Evolutionary conservation across 2,329 filamentous ascomycete species (phyloP).

Genomic region (Pseudogymnoascus sp.): DNA sequence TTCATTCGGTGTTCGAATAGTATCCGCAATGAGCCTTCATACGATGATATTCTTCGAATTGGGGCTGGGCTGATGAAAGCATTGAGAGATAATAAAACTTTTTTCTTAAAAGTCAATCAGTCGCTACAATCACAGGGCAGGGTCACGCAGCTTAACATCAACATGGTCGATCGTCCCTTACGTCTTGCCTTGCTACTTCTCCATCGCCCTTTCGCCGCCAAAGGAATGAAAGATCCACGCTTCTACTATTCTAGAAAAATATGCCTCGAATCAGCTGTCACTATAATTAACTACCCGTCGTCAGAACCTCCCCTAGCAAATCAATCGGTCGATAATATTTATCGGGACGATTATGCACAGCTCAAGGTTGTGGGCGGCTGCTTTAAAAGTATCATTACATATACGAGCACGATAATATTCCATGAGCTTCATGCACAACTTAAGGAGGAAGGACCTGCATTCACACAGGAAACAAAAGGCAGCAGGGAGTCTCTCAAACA

Average conservation of each 20-base stretch:
- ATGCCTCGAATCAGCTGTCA: slow-evolving; percentile 37
- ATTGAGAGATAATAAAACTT: slow-evolving; percentile 15
- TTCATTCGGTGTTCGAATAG: slow-evolving; percentile 42
- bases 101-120: slow-evolving; percentile 9
- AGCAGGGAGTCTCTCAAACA: slow-evolving; percentile 30
- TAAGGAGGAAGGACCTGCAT: slow-evolving; percentile 34
- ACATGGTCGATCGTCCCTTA: slow-evolving; percentile 44
- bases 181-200: slow-evolving; percentile 49
- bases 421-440: slow-evolving; percentile 41
- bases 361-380: slow-evolving; percentile 35
- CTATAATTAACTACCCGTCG: slow-evolving; percentile 16
- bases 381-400: slow-evolving; percentile 33
- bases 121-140: not conserved
- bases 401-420: slow-evolving; percentile 36
- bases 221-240: slow-evolving; percentile 36
- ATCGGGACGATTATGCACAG: slow-evolving; percentile 31
- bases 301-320: not conserved
- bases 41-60: slow-evolving; percentile 41
- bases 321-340: slow-evolving; percentile 11
- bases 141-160: slow-evolving; percentile 21
- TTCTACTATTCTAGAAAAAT: slow-evolving; percentile 45
- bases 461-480: slow-evolving; percentile 23
- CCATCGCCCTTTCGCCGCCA: slow-evolving; percentile 42
- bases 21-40: slow-evolving; percentile 36
- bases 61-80: slow-evolving; percentile 38